phyloP scores from a whole-genome alignment of 2,329 filamentous ascomycete genomes.

The Aspergillus novoparasiticus region DNA sequence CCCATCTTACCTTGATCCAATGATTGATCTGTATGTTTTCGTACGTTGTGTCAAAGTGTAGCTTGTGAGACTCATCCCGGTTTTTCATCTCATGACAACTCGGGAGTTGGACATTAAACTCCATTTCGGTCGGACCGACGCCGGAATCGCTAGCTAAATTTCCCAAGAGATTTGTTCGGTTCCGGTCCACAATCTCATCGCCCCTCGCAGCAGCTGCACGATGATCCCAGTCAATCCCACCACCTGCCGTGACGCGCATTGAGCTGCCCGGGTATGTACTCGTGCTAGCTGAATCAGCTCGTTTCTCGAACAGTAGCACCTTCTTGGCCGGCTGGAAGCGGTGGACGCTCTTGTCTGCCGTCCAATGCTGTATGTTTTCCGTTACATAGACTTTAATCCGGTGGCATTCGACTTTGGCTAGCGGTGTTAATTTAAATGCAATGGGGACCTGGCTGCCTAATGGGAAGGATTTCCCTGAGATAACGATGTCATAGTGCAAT shows the following conservation, averaged over 20 bases:
- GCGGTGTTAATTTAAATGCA: constrained; percentile 87
- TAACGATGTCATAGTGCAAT: constrained; percentile 92
- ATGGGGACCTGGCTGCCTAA: constrained; percentile 86
- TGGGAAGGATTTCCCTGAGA: constrained; percentile 92
- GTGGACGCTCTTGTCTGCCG: constrained; percentile 80
- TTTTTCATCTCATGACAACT: constrained; percentile 82
- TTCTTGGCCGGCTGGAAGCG: constrained; percentile 82
- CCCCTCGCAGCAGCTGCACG: constrained; percentile 59
- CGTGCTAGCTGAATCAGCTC: constrained; percentile 74
- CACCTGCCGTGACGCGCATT: constrained; percentile 75
- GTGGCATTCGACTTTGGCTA: constrained; percentile 92
- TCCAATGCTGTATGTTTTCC: constrained; percentile 90
- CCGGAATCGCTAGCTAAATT: constrained; percentile 75
- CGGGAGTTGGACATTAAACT: constrained; percentile 89
- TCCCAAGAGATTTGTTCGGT: constrained; percentile 73
- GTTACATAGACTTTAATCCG: constrained; percentile 89
- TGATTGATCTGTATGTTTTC: constrained; percentile 92
- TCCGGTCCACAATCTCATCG: constrained; percentile 55
- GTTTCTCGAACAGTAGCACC: constrained; percentile 84
- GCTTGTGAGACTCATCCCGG: constrained; percentile 64
- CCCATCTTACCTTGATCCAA: constrained; percentile 79
- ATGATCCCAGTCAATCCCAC: constrained; percentile 71
- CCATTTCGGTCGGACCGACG: constrained; percentile 88
- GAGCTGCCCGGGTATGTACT: constrained; percentile 75
- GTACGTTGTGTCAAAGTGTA: constrained; percentile 92